Base-by-base conservation (phyloP, 768 basidiomycete species). In the Dioszegia hungarica region DNA sequence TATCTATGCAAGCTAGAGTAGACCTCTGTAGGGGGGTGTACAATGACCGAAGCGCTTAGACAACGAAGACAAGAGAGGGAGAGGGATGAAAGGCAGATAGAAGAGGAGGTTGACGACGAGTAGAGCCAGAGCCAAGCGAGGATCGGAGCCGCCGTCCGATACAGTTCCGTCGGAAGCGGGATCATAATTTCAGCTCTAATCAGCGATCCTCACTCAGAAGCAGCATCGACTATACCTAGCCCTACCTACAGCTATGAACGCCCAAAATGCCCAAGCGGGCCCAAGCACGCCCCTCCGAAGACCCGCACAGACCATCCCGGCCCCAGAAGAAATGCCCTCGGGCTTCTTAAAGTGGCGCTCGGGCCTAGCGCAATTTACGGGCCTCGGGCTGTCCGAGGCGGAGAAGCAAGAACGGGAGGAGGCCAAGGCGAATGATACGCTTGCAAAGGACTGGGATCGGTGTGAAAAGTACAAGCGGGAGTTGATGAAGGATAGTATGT, bases 381-480 rank as follows among this genome's bases (percentile, higher is more conserved):
- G 84, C 9, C 60, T 84, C 33, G 83, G 82, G 0, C 64, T 82
- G 44, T 76, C 79, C 22, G 67, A 79, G 1, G 79, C 81, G 25
- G 80, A 84, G 59, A 76, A 65, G 43, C 54, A 54, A 8, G 57
- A 48, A 19, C 57, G 76, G 38, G 63, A 68, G 22, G 43, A 56
- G 75, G 25, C 62, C 59, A 48, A 75, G 64, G 57, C 74, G 69
- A 38, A 66, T 71, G 47, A 77, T 72, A 70, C 72, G 66, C 50
- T 72, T 68, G 72, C 79, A 75, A 63, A 58, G 27, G 61, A 80
- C 73, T 73, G 76, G 77, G 66, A 78, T 50, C 28, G 59, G 41
- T 90, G 88, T 74, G 86, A 89, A 72, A 81, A 83, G 76, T 84
- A 81, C 78, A 88, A 88, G 73, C 76, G 77, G 36, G 83, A 85